Evolutionary conservation across 768 basidiomycete genomes (phyloP), one percentile per base, ranked within the genome.

Genomic region (Ramaria rubella): DNA sequence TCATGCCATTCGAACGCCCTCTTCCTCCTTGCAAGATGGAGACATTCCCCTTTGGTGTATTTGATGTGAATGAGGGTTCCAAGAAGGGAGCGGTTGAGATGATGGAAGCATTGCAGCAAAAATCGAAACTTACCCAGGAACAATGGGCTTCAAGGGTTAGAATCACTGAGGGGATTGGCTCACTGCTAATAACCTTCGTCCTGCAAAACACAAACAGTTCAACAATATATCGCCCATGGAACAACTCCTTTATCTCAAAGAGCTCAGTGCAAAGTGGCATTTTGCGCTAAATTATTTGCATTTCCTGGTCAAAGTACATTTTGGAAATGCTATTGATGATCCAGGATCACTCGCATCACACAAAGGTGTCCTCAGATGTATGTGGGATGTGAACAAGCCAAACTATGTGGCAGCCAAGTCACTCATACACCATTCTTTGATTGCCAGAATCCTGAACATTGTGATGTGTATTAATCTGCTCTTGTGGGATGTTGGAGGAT

Each of bases 101-200:
- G 17, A 5, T 68, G 2, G 55, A 65, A 44, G 55, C 31, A 3
- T 62, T 70, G 34, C 62, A 61, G 27, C 58, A 68, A 44, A 17
- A 58, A 19, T 54, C 62, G 17, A 54, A 49, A 12, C 40, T 69
- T 5, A 50, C 52, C 8, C 51, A 59, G 29, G 55, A 63, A 5
- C 49, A 59, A 42, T 67, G 64, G 66, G 58, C 67, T 19, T 30
- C 31, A 0, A 62, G 64, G 42, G 57, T 59, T 5, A 57, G 63
- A 7, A 59, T 70, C 31, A 61, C 67, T 31, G 55, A 58, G 6
- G 69, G 69, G 69, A 71, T 57, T 70, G 64, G 67, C 56, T 71
- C 2, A 69, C 70, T 6, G 31, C 63, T 0, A 66, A 54, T 45
- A 69, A 69, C 58, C 52, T 67, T 24, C 63, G 66, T 2, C 60